phyloP scores from a whole-genome alignment of 345 rosid species.

The Fremontodendron californicum region DNA sequence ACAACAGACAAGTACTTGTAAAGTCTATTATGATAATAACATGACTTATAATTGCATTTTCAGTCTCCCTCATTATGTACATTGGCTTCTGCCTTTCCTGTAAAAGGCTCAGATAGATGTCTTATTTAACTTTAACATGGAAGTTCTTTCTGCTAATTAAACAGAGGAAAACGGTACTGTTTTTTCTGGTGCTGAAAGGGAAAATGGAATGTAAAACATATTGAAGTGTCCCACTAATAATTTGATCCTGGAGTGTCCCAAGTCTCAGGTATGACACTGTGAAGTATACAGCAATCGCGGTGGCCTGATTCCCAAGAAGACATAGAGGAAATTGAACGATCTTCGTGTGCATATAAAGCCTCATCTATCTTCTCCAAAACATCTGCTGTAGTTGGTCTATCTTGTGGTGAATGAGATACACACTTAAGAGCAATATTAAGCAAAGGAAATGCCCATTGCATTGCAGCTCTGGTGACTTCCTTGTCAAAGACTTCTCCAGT shows the following conservation, averaged over 20 bases:
- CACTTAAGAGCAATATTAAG: conserved; percentile 50
- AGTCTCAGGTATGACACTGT: conserved; percentile 47
- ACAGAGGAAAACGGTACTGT: neutral
- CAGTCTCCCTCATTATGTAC: conserved; percentile 7
- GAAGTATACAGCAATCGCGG: conserved; percentile 41
- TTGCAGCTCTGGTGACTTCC: conserved; percentile 39
- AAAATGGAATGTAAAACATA: neutral
- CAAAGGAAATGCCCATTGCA: conserved; percentile 53
- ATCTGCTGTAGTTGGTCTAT: conserved; percentile 36
- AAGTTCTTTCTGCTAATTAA: neutral
- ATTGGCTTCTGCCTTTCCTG: conserved; percentile 1
- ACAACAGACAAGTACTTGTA: neutral
- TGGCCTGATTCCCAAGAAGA: conserved; percentile 28
- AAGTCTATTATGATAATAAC: neutral
- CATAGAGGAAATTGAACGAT: conserved; percentile 25
- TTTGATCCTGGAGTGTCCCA: conserved; percentile 46
- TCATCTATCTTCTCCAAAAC: conserved; percentile 48
- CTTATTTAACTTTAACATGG: conserved; percentile 2
- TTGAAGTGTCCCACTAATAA: conserved; percentile 4
- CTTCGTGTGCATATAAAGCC: conserved; percentile 23
- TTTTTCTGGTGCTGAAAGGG: neutral
- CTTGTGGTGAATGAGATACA: conserved; percentile 38
- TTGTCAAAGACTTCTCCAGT: conserved; percentile 66
- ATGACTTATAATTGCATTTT: conserved; percentile 10
- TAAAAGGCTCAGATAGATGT: neutral